A percentile compares a stretch with the other conserved stretches of the same genome.
Conservation (phyloP, 208 protist genomes). For the Leishmania martiniquensis region DNA sequence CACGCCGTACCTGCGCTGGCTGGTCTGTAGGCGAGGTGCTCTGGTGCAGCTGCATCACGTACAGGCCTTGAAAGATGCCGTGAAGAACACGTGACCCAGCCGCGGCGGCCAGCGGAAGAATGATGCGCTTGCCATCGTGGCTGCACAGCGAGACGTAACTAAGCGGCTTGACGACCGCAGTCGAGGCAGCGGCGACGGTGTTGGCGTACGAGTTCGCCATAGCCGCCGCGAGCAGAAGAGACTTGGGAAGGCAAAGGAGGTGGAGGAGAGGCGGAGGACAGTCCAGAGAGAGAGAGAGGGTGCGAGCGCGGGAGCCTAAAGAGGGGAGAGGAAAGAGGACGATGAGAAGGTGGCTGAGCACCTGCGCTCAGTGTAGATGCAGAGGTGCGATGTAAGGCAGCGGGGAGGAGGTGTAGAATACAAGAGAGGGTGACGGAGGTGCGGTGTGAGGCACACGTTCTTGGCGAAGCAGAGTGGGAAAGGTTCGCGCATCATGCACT, state of each 20-base stretch:
- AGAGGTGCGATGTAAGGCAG: no score
- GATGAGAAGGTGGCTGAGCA: not conserved
- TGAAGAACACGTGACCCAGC: slow-evolving; percentile 53
- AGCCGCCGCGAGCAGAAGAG: not conserved
- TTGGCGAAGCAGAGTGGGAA: no score
- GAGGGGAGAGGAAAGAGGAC: not conserved
- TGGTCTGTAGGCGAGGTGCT: not conserved
- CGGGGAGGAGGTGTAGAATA: no score
- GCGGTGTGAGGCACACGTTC: no score
- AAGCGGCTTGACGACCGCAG: slow-evolving; percentile 19
- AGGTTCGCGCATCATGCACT: no score
- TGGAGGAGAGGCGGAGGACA: not conserved
- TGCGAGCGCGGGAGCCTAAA: no score
- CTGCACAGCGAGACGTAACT: slow-evolving; percentile 52
- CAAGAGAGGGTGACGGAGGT: no score
- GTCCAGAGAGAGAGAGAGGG: not conserved
- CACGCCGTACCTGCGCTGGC: not conserved
- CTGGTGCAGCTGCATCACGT: slow-evolving; percentile 32
- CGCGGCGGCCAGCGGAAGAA: slow-evolving; percentile 61
- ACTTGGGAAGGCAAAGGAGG: not conserved
- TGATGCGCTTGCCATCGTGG: slow-evolving; percentile 49
- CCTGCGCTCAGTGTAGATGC: no score
- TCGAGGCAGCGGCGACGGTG: not conserved
- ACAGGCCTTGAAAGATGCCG: slow-evolving; percentile 58
- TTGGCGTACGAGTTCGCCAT: slow-evolving; percentile 1